Percentiles rank a stretch among this genome's conserved stretches.
phyloP scores from a whole-genome alignment of 257 asterid genomes.

The Leptodermis oblonga region DNA sequence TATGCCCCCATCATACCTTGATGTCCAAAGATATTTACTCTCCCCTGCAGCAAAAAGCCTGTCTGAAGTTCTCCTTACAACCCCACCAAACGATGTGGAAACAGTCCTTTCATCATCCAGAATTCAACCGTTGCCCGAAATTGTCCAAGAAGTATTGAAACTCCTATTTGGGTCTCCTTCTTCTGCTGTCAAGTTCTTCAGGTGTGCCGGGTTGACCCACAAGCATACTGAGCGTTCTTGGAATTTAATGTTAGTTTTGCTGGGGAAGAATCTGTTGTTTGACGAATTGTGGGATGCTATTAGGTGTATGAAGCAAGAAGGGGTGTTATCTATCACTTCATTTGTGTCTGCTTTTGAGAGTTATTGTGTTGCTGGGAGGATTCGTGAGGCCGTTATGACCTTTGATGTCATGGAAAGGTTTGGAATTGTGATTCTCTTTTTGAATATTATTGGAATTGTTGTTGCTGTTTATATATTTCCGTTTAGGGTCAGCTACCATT shows the following conservation, averaged over 20 bases:
- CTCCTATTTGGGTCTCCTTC: too few relatives aligned
- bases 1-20: slow-evolving; percentile 13
- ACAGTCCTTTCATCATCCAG: slow-evolving; percentile 37
- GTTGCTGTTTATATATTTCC: background rate
- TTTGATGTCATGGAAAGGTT: too few relatives aligned
- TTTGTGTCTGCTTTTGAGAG: slow-evolving; percentile 62
- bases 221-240: slow-evolving; percentile 48
- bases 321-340: slow-evolving; percentile 45
- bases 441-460: too few relatives aligned
- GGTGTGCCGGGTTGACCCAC: slow-evolving; percentile 49
- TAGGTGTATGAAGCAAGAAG: too few relatives aligned
- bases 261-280: slow-evolving; percentile 60
- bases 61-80: slow-evolving; percentile 42
- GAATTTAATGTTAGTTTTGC: slow-evolving; percentile 67
- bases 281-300: slow-evolving; percentile 83
- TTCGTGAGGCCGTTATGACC: too few relatives aligned
- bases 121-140: too few relatives aligned
- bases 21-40: slow-evolving; percentile 21
- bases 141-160: too few relatives aligned
- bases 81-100: slow-evolving; percentile 42
- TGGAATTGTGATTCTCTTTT: too few relatives aligned
- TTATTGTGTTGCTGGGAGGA: slow-evolving; percentile 53
- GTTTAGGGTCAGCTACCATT: background rate
- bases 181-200: too few relatives aligned
- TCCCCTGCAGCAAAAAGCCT: slow-evolving; percentile 38